A percentile compares a stretch with the other conserved stretches of the same genome.
phyloP scores from a whole-genome alignment of 495 filamentous ascomycete genomes.

The Penicillium turbatum region DNA sequence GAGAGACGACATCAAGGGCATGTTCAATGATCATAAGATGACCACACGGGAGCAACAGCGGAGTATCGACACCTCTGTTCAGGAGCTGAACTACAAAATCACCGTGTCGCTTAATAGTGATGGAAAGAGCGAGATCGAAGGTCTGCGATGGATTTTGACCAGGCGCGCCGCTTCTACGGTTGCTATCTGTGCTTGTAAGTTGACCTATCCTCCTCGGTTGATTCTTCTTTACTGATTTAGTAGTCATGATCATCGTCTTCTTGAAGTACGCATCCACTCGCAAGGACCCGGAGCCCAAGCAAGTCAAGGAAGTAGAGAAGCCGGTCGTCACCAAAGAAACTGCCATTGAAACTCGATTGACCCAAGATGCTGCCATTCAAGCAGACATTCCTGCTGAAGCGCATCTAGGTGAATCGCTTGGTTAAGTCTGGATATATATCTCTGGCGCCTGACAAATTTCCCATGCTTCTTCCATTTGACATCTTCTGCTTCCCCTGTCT shows the following conservation, averaged over 20 bases:
- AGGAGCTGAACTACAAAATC: conserved; percentile 92
- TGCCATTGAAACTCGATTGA: conserved; percentile 21
- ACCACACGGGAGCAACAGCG: conserved; percentile 79
- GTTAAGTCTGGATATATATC: conserved; percentile 17
- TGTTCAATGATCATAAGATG: conserved; percentile 98
- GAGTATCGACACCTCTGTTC: conserved; percentile 74
- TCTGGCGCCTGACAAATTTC: neutral
- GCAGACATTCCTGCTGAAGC: conserved; percentile 12
- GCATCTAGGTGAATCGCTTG: conserved; percentile 39
- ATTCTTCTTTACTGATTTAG: conserved; percentile 19
- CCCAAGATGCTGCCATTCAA: conserved; percentile 17
- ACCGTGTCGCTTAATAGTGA: conserved; percentile 81
- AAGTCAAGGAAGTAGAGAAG: conserved; percentile 36
- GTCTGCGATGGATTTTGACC: conserved; percentile 84
- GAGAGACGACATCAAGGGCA: conserved; percentile 86
- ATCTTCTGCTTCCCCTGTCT: neutral
- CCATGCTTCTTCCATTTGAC: neutral
- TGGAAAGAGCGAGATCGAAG: conserved; percentile 84
- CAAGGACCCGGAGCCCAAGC: conserved; percentile 29
- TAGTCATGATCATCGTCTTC: conserved; percentile 48
- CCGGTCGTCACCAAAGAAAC: conserved; percentile 25
- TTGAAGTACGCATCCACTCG: conserved; percentile 42
- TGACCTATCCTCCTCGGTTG: neutral
- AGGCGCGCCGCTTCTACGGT: conserved; percentile 80
- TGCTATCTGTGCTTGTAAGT: conserved; percentile 42